Evolutionary conservation across 2,329 filamentous ascomycete genomes (phyloP), one percentile per base, ranked within the genome.

Genomic region (Hymenoscyphus fraxineus): DNA sequence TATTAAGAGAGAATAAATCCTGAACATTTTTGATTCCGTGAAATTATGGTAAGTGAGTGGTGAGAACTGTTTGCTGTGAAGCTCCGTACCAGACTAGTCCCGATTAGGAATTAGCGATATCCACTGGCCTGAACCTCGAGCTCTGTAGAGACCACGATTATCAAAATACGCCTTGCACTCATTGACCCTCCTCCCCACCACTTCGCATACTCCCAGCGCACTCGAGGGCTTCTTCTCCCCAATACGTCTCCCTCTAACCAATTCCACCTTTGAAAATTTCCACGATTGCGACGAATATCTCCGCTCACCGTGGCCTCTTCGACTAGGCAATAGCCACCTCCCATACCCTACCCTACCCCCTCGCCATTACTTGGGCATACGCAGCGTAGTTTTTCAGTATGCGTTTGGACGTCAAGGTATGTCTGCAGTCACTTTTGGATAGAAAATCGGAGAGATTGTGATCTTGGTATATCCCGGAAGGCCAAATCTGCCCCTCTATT

Each of bases 361-460:
- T 51, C 65, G 68, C 69, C 68, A 68, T 65, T 66, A 39, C 61
- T 63, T 47, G 19, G 32, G 56, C 47, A 63, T 58, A 59, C 9
- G 38, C 38, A 62, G 66, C 64, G 65, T 69, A 68, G 62, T 51
- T 56, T 31, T 59, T 58, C 76, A 80, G 70, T 61, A 86, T 86
- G 84, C 82, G 82, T 73, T 80, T 86, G 73, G 83, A 86, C 75
- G 80, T 86, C 58, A 86, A 86, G 82, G 83, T 85, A 77, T 68
- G 78, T 70, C 62, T 35, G 51, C 31, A n/a, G 9, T 51, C 22
- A n/a, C n/a, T 51, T 22, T 12, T 3, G 19, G 10, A 51, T 22
- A 10, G 22, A 6, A 27, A 51, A 51, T 12, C 6, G 9, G 4
- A 10, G n/a, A 13, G 22, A 62, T 67, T 51, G 27, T 12, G 59